Percentiles rank a stretch among this genome's conserved stretches.
These are phyloP conservation scores for Macaranga tanarius DNA, from an alignment of 441 rosid genomes.

Conservation along the genomic window DNA sequence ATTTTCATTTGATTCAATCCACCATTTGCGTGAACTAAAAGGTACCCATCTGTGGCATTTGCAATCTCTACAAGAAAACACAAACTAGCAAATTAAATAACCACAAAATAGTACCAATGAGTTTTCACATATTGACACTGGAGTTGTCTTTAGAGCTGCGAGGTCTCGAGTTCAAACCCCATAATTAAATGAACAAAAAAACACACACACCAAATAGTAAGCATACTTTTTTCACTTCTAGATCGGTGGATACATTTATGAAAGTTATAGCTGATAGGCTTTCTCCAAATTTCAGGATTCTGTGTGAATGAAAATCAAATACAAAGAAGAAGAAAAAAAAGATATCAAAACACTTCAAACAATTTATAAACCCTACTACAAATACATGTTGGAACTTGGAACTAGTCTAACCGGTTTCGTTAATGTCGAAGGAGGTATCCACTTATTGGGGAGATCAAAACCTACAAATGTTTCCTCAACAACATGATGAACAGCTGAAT, in stretches of 20 bases:
- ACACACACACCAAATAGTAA: too few relatives aligned
- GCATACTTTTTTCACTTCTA: constrained; percentile 32
- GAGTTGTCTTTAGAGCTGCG: too few relatives aligned
- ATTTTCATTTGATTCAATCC: constrained; percentile 59
- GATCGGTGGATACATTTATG: constrained; percentile 39
- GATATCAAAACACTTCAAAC: too few relatives aligned
- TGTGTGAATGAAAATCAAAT: constrained; percentile 24
- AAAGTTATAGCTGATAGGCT: constrained; percentile 31
- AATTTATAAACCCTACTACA: neutral
- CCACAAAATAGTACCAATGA: too few relatives aligned
- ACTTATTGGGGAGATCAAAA: neutral
- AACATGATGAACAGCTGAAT: neutral
- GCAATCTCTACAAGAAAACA: constrained; percentile 12
- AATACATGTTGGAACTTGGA: neutral
- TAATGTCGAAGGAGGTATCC: neutral
- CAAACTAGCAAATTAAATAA: neutral
- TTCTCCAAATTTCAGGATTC: constrained; percentile 46
- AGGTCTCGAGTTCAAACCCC: too few relatives aligned
- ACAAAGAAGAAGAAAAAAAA: neutral
- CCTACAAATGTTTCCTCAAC: neutral
- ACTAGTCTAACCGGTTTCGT: neutral
- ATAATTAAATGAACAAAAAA: too few relatives aligned
- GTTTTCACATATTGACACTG: too few relatives aligned
- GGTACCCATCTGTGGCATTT: constrained; percentile 33
- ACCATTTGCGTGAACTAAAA: constrained; percentile 49